Evolutionary conservation across 306 rosid species (phyloP).

Genomic region (Pterocarpus macrocarpus): DNA sequence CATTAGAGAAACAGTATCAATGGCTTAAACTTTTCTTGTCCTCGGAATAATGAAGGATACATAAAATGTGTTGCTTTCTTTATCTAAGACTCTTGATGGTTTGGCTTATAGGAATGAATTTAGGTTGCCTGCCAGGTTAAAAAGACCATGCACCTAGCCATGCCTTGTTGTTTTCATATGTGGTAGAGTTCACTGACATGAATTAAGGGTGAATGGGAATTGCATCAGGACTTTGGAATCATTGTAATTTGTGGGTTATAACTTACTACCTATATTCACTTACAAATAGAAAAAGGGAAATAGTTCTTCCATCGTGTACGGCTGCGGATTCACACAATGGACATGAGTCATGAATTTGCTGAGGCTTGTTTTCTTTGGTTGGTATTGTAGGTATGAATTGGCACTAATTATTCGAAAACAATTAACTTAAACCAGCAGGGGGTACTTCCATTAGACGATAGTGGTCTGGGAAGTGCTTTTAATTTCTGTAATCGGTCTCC

Average conservation of each 20-base stretch:
- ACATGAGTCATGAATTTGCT: neutral
- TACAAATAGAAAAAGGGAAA: too few species aligned
- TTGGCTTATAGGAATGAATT: constrained; percentile 12
- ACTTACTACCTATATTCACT: too few species aligned
- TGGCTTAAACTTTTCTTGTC: neutral
- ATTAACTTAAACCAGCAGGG: too few species aligned
- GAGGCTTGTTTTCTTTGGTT: too few species aligned
- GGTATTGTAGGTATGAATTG: too few species aligned
- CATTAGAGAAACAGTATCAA: constrained; percentile 33
- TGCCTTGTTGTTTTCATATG: constrained; percentile 19
- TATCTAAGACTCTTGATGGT: neutral
- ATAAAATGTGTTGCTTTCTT: too few species aligned
- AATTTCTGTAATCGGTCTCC: neutral
- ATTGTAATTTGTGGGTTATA: too few species aligned
- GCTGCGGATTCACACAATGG: neutral
- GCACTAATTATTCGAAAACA: too few species aligned
- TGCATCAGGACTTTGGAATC: constrained; percentile 45
- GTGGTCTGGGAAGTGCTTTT: neutral
- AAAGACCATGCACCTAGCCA: constrained; percentile 68
- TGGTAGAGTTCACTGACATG: constrained; percentile 49
- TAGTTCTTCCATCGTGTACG: neutral
- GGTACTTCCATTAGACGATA: too few species aligned
- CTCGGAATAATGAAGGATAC: constrained; percentile 9
- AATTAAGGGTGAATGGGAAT: constrained; percentile 52
- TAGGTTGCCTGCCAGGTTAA: constrained; percentile 77